phyloP scores from a whole-genome alignment of 2,329 filamentous ascomycete genomes.

The Pestalotiopsis sp. region DNA sequence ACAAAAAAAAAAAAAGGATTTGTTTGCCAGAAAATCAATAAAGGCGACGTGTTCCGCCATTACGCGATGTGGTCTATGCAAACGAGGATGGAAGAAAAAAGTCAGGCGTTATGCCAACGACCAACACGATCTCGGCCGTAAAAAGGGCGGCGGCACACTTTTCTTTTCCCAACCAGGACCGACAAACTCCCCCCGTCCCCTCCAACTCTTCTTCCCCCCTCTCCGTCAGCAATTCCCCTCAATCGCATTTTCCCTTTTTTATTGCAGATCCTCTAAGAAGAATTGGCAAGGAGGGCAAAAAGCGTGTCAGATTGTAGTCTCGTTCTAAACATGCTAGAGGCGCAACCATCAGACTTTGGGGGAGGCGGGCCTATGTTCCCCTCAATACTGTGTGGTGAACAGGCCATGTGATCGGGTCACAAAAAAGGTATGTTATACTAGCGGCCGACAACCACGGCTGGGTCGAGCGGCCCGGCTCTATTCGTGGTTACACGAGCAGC shows the following conservation, averaged over 20 bases:
- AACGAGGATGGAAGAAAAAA: neutral
- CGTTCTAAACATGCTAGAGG: neutral
- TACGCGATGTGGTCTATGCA: neutral
- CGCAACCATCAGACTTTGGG: neutral
- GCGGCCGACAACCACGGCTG: neutral
- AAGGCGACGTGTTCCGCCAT: neutral
- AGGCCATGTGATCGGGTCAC: neutral
- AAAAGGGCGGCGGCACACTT: neutral
- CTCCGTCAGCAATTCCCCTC: too few species aligned
- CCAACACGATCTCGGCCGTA: constrained; percentile 15
- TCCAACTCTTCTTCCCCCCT: neutral
- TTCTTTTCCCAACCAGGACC: neutral
- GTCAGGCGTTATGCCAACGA: neutral
- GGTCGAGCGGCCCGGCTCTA: neutral
- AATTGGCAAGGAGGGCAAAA: too few species aligned
- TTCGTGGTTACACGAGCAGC: neutral
- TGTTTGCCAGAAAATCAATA: neutral
- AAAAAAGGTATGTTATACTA: neutral
- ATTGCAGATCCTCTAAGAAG: too few species aligned
- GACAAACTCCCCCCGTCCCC: neutral
- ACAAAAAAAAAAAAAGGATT: neutral
- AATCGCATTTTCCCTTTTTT: too few species aligned
- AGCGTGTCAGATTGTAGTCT: neutral
- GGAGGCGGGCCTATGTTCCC: neutral
- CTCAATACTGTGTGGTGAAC: too few species aligned